Evolutionary conservation across 2,329 filamentous ascomycete genomes (phyloP).

Genomic region (Trichoderma koningii): DNA sequence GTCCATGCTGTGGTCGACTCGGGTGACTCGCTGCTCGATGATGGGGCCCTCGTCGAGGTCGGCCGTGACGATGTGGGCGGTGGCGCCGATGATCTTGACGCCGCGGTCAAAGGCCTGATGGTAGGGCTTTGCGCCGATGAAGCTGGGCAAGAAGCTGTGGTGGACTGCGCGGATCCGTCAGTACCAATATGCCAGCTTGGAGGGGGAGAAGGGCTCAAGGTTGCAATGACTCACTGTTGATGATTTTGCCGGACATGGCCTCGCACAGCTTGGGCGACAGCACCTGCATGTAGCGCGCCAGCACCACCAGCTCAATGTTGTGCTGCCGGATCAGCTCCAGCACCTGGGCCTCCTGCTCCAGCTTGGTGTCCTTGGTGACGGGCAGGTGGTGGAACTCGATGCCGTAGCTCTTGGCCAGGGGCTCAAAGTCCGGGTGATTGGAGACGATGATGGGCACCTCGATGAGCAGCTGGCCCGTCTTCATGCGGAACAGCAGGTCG

Average conservation of each 20-base stretch:
- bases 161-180: constrained; percentile 57
- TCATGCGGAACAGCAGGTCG: constrained; percentile 78
- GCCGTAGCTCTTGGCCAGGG: constrained; percentile 70
- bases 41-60: constrained; percentile 86
- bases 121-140: constrained; percentile 88
- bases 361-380: constrained; percentile 76
- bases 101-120: constrained; percentile 85
- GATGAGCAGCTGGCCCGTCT: constrained; percentile 71
- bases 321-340: constrained; percentile 69
- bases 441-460: constrained; percentile 72
- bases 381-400: constrained; percentile 81
- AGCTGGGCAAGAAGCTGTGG: constrained; percentile 81
- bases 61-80: constrained; percentile 82
- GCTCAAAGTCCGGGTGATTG: constrained; percentile 74
- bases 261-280: constrained; percentile 72
- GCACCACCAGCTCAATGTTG: constrained; percentile 74
- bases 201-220: neutral
- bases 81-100: constrained; percentile 86
- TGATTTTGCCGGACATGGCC: constrained; percentile 82
- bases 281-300: constrained; percentile 88
- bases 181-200: neutral
- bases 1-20: constrained; percentile 76
- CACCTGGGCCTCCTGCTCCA: constrained; percentile 69
- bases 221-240: constrained; percentile 56
- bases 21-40: constrained; percentile 78